These are phyloP conservation scores for Buddleja alternifolia DNA, from an alignment of 257 asterid genomes.

Conservation along the genomic window DNA sequence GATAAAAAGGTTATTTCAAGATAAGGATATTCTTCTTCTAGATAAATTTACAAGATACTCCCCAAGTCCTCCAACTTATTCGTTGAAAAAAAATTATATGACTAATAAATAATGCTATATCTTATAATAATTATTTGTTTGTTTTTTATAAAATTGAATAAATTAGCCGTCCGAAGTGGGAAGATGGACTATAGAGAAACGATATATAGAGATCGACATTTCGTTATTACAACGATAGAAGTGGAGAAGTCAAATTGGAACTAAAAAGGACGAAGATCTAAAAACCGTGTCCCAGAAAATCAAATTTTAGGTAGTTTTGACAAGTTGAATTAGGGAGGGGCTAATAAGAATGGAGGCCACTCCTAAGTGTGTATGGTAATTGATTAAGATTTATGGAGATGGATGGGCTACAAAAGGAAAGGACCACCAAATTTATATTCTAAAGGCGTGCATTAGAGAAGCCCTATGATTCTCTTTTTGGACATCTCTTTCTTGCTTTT, in stretches of 20 bases:
- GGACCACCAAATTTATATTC: constrained; percentile 37
- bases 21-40: constrained; percentile 9
- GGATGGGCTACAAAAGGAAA: constrained; percentile 7
- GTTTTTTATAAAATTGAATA: too few relatives aligned
- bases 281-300: too few relatives aligned
- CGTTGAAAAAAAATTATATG: neutral
- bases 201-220: too few relatives aligned
- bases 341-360: constrained; percentile 18
- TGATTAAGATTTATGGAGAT: constrained; percentile 15
- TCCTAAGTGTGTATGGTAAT: constrained; percentile 13
- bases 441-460: constrained; percentile 35
- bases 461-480: neutral
- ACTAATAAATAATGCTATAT: too few relatives aligned
- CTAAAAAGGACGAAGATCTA: too few relatives aligned
- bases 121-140: neutral
- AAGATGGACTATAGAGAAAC: neutral
- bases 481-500: neutral
- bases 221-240: too few relatives aligned
- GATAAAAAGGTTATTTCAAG: constrained; percentile 20
- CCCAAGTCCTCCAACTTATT: neutral
- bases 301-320: neutral
- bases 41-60: constrained; percentile 4
- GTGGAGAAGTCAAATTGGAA: too few relatives aligned
- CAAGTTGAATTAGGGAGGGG: neutral
- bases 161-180: too few relatives aligned